Conservation (phyloP, 2,329 filamentous ascomycete species). For the Alternaria solani region DNA sequence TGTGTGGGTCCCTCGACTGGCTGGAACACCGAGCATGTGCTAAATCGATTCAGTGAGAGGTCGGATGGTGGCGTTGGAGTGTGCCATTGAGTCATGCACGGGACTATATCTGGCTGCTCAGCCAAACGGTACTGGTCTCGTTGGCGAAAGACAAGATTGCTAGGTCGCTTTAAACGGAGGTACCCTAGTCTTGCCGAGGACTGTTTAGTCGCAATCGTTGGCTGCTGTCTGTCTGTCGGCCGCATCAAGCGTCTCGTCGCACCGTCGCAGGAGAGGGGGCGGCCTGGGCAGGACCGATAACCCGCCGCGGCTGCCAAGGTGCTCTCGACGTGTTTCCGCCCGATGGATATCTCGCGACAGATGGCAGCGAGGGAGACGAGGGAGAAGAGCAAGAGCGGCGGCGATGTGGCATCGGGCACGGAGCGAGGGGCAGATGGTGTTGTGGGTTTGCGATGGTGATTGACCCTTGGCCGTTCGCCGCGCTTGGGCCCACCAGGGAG, state of each 20-base stretch:
- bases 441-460: neutral
- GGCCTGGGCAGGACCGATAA: neutral
- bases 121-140: neutral
- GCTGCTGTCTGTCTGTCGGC: neutral
- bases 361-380: neutral
- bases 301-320: neutral
- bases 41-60: neutral
- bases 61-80: neutral
- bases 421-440: neutral
- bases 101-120: conserved; percentile 1
- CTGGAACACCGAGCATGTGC: neutral
- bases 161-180: neutral
- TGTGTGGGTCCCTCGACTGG: conserved; percentile 3
- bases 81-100: neutral
- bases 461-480: neutral
- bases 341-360: neutral
- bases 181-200: neutral
- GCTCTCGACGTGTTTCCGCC: neutral
- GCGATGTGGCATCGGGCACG: neutral
- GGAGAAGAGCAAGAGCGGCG: neutral
- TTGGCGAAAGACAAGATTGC: neutral
- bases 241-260: neutral
- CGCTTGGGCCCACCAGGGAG: conserved; percentile 11
- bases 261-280: neutral
- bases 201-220: conserved; percentile 1